Evolutionary conservation across 352 stramenopile species (phyloP).

Genomic region (Globisporangium echinulatum): DNA sequence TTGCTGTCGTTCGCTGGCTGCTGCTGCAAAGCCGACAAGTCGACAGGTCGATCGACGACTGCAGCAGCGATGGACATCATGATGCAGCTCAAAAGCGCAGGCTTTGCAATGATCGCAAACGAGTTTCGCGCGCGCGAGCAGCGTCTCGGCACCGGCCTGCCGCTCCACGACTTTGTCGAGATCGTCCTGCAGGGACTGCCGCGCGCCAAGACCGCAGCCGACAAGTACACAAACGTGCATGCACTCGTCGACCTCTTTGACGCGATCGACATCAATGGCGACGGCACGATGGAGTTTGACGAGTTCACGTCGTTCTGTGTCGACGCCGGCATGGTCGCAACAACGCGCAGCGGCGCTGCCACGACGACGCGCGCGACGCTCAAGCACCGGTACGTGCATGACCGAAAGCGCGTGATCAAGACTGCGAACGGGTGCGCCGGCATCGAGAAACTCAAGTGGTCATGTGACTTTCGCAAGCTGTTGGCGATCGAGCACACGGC

Average conservation of each 20-base stretch:
- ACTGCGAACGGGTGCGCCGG: constrained; percentile 39
- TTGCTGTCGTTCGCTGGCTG: too few relatives aligned
- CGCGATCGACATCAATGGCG: constrained; percentile 86
- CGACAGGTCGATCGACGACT: too few relatives aligned
- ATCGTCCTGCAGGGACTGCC: constrained; percentile 64
- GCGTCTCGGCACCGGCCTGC: constrained; percentile 44
- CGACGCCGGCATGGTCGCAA: constrained; percentile 78
- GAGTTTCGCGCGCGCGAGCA: constrained; percentile 66
- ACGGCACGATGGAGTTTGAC: constrained; percentile 79
- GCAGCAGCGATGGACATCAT: constrained; percentile 59
- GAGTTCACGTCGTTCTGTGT: constrained; percentile 87
- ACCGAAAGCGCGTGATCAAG: constrained; percentile 49
- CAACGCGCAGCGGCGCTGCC: constrained; percentile 18
- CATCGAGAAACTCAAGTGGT: constrained; percentile 74
- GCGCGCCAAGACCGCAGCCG: constrained; percentile 26
- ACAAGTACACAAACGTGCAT: constrained; percentile 46
- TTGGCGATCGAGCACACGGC: constrained; percentile 61
- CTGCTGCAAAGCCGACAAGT: too few relatives aligned
- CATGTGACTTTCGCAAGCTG: constrained; percentile 46
- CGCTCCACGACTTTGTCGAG: constrained; percentile 72
- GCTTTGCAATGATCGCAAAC: constrained; percentile 73
- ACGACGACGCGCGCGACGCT: constrained; percentile 24
- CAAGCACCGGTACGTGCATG: constrained; percentile 71
- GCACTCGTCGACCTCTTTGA: constrained; percentile 78
- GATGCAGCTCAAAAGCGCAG: constrained; percentile 71